phyloP scores from a whole-genome alignment of 1,284 basidiomycete species.

The Hemileia vastatrix region DNA sequence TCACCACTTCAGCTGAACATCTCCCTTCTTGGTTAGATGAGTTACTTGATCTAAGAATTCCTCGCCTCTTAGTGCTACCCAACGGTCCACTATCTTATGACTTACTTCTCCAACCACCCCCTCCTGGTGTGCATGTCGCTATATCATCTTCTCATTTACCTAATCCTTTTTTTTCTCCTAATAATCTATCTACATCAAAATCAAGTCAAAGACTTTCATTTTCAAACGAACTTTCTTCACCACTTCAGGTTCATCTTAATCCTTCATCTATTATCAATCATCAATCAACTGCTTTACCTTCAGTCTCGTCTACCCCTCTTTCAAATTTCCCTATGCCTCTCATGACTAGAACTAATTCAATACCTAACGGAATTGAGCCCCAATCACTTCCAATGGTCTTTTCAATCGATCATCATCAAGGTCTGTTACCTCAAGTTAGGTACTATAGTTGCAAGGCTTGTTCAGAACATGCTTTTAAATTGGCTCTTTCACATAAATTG shows the following conservation, averaged over 20 bases:
- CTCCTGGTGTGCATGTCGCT: neutral
- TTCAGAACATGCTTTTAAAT: constrained; percentile 23
- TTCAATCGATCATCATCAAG: neutral
- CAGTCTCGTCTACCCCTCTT: neutral
- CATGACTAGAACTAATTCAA: constrained; percentile 5
- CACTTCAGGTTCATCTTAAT: neutral
- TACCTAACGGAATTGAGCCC: neutral
- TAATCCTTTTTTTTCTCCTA: neutral
- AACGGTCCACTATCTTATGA: constrained; percentile 21
- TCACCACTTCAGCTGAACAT: neutral
- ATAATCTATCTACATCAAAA: neutral
- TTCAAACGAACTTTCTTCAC: neutral
- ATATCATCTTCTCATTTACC: neutral
- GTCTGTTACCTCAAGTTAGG: constrained; percentile 5
- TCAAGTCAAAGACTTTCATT: neutral
- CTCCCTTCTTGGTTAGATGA: constrained; percentile 19
- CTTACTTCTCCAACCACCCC: neutral
- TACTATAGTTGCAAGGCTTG: constrained; percentile 22
- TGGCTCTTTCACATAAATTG: constrained; percentile 18
- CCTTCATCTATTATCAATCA: neutral
- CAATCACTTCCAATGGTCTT: neutral
- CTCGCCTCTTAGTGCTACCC: constrained; percentile 7
- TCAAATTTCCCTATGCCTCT: neutral
- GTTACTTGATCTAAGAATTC: constrained; percentile 10
- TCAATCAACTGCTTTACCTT: neutral